Conservation (phyloP, 352 stramenopile genomes). For the Thalassiosira sp. region DNA sequence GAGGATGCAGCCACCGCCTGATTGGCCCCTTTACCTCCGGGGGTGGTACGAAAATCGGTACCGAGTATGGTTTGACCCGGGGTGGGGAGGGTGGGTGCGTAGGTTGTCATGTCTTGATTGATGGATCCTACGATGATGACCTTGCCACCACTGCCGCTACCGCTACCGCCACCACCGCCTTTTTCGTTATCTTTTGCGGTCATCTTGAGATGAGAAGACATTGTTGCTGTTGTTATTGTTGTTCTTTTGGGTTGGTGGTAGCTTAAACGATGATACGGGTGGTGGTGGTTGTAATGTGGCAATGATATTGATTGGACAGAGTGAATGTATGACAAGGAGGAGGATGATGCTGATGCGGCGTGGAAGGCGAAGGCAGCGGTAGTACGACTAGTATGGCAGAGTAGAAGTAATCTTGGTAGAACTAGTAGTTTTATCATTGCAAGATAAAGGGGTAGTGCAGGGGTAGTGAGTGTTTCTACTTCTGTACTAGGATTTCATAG, state of each 20-base stretch:
- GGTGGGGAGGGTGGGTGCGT: conserved; percentile 52
- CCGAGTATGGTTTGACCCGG: conserved; percentile 80
- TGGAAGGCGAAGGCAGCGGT: neutral
- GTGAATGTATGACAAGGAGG: no score
- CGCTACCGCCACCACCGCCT: neutral
- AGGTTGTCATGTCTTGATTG: conserved; percentile 78
- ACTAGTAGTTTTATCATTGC: neutral
- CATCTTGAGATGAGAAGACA: neutral
- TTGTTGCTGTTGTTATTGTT: neutral
- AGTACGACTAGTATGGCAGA: no score
- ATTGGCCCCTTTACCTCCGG: conserved; percentile 82
- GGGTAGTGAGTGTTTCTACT: neutral
- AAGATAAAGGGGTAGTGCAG: neutral
- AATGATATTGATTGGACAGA: no score
- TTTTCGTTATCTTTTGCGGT: neutral
- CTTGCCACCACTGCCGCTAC: conserved; percentile 18
- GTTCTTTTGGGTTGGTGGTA: no score
- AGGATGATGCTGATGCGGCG: no score
- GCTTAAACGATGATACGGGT: no score
- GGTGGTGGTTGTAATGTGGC: no score
- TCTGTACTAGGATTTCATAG: no score
- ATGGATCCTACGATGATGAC: conserved; percentile 73
- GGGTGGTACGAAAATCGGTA: conserved; percentile 61
- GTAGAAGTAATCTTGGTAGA: neutral
- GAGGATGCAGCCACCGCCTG: conserved; percentile 74